A percentile compares a stretch with the other conserved stretches of the same genome.
Conservation (phyloP, 345 rosid genomes). For the Camelina hispida region DNA sequence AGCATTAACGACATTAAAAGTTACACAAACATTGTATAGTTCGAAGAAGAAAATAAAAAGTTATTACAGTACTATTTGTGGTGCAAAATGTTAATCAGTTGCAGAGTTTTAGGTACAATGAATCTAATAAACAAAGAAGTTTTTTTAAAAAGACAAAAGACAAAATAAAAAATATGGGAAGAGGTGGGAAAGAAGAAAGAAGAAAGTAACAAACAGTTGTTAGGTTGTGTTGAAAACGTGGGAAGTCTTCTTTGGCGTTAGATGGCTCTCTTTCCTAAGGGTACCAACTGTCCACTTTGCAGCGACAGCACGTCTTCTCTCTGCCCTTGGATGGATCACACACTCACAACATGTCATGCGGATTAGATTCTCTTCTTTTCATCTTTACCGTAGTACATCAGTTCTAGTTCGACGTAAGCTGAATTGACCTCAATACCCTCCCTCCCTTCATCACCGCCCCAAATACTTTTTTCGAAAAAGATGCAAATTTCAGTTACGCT, state of each 20-base stretch:
- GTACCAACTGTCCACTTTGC: slow-evolving; percentile 36
- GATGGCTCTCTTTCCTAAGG: background rate
- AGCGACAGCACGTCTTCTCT: slow-evolving; percentile 35
- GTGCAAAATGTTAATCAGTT: background rate
- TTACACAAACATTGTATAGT: background rate
- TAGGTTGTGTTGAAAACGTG: slow-evolving; percentile 46
- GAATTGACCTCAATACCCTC: slow-evolving; percentile 24
- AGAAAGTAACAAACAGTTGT: slow-evolving; percentile 41
- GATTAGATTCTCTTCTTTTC: slow-evolving; percentile 29
- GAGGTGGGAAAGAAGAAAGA: slow-evolving; percentile 34
- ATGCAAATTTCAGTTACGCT: background rate
- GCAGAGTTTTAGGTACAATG: background rate
- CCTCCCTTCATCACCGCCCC: background rate
- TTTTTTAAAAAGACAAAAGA: background rate
- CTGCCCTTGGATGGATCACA: too few species aligned
- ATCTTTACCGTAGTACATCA: slow-evolving; percentile 4
- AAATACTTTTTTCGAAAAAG: background rate
- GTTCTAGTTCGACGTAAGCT: slow-evolving; percentile 29
- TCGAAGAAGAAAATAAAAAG: background rate
- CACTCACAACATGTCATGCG: slow-evolving; percentile 4
- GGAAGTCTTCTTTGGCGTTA: slow-evolving; percentile 32
- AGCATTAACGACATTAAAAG: background rate
- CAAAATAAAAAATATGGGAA: slow-evolving; percentile 15
- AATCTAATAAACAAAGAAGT: too few species aligned
- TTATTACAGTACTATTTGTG: background rate